These are phyloP conservation scores for Fusarium cicatricum DNA, from an alignment of 2,329 filamentous ascomycete species.

Conservation along the genomic window DNA sequence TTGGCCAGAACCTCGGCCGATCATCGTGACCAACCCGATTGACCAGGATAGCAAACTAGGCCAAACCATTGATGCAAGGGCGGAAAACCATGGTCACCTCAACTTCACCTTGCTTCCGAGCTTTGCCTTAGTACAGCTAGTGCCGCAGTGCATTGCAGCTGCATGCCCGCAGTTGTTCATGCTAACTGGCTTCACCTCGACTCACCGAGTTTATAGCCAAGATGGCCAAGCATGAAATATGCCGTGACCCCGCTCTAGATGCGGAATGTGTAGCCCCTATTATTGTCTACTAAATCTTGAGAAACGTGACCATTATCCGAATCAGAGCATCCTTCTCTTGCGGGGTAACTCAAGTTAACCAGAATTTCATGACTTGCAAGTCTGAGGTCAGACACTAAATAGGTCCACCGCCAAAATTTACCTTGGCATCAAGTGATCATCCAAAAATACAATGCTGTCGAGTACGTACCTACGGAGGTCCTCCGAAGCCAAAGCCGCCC, in stretches of 20 bases:
- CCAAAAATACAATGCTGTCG: constrained; percentile 5
- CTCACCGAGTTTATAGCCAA: constrained; percentile 20
- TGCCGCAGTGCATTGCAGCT: too few species aligned
- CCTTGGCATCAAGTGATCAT: constrained; percentile 19
- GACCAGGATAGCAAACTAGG: too few species aligned
- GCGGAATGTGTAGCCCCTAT: constrained; percentile 1
- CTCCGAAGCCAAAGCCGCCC: constrained; percentile 23
- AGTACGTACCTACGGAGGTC: constrained; percentile 23
- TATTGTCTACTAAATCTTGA: background rate
- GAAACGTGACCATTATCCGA: constrained; percentile 5
- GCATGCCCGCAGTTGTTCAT: too few species aligned
- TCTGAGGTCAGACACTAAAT: background rate
- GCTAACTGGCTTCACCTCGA: constrained; percentile 24
- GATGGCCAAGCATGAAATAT: background rate
- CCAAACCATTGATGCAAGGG: too few species aligned
- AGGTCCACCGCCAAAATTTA: background rate
- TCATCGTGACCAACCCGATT: too few species aligned
- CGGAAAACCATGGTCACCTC: too few species aligned
- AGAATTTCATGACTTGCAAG: background rate
- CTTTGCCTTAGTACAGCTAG: too few species aligned
- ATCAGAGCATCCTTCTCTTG: constrained; percentile 5
- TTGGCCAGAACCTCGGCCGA: too few species aligned
- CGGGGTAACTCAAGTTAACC: background rate
- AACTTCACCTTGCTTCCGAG: too few species aligned
- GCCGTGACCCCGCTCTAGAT: background rate